These are phyloP conservation scores for Penicillium robsamsonii DNA, from an alignment of 495 filamentous ascomycete genomes.

Conservation along the genomic window DNA sequence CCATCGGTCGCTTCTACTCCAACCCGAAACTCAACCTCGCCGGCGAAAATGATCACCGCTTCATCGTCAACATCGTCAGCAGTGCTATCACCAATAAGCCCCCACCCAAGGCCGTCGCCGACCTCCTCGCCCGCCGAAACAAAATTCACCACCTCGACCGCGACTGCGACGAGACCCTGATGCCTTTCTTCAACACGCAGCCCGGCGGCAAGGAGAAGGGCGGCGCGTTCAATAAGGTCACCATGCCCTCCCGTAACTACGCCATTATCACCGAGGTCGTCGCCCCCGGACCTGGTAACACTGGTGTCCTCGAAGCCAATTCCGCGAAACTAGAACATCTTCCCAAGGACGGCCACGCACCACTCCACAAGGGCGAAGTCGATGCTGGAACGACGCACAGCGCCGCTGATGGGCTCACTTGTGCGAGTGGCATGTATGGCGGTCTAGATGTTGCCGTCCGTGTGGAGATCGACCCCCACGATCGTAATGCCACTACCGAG, in stretches of 20 bases:
- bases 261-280: conserved; percentile 71
- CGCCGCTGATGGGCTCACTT: conserved; percentile 53
- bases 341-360: conserved; percentile 60
- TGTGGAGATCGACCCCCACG: conserved; percentile 69
- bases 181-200: conserved; percentile 81
- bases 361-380: conserved; percentile 63
- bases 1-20: conserved; percentile 72
- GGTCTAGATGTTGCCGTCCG: conserved; percentile 65
- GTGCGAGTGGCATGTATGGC: conserved; percentile 55
- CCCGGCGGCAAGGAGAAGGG: conserved; percentile 70
- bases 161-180: conserved; percentile 83
- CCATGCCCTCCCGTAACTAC: conserved; percentile 90
- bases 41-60: conserved; percentile 62
- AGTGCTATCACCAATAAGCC: conserved; percentile 92
- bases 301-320: conserved; percentile 19
- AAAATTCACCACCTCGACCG: conserved; percentile 88
- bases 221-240: conserved; percentile 68
- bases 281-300: conserved; percentile 23
- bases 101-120: conserved; percentile 83
- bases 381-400: conserved; percentile 63
- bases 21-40: conserved; percentile 61
- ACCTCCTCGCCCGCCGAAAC: conserved; percentile 79
- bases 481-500: conserved; percentile 59
- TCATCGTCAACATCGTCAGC: conserved; percentile 73
- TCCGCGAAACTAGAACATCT: conserved; percentile 24